Evolutionary conservation across 768 basidiomycete genomes (phyloP), one percentile per base, ranked within the genome.

Genomic region (Tricholoma matsutake): DNA sequence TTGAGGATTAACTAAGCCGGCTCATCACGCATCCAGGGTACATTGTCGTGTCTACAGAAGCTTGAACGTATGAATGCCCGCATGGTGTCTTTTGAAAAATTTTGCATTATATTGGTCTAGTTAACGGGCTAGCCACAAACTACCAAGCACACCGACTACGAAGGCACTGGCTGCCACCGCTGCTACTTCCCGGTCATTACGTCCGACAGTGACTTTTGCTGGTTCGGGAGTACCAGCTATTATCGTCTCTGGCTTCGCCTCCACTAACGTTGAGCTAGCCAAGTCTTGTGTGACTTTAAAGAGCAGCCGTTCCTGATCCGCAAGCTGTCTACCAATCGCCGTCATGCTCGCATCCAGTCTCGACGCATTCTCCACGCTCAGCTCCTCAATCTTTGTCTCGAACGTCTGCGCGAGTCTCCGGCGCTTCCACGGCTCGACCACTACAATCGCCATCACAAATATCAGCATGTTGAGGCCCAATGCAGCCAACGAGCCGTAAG

Each of bases 391-490:
- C 75, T 94, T 89, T 69, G 80, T 84, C 77, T 98, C 96, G 63
- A 99, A 92, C 31, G 92, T 91, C 73, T 92, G 85, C 6, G 93
- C 91, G 69, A 99, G 76, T 67, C 87, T 79, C 67, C 85, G 83
- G 63, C 97, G 83, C 75, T 98, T 98, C 93, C 94, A 99, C 0
- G 97, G 97, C 73, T 99, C 97, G 58, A 99, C 94, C 56, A 96
- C 75, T 13, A 92, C 72, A 64, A 98, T 93, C 8, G 97, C 96
- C 62, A 90, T 75, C 59, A 98, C 74, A 72, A 99, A 99, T 53
- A 99, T 90, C 57, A 91, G 63, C 76, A 98, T 74, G 75, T 99
- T 99, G 63, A 96, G 83, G 11, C 86, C 88, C 22, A 98, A 81
- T 57, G 86, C 96, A 5, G 87, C 88, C 61, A 98, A 78, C 41